Evolutionary conservation across 1,284 basidiomycete genomes (phyloP).

Genomic region (Ceratobasidium sp.): DNA sequence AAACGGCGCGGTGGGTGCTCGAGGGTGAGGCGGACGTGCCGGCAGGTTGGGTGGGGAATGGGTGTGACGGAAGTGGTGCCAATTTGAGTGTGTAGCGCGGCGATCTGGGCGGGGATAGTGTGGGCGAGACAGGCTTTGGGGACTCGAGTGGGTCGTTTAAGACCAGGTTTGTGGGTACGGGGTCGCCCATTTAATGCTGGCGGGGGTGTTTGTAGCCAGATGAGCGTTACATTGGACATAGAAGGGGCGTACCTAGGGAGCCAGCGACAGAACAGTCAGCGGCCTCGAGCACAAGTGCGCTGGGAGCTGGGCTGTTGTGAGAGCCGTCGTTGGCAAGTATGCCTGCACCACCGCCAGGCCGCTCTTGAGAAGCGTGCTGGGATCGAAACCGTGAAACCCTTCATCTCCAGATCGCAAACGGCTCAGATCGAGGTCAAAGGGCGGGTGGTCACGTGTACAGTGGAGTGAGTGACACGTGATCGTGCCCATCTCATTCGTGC

Average conservation of each 20-base stretch:
- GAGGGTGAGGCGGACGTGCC: slow-evolving; percentile 29
- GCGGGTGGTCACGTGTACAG: slow-evolving; percentile 6
- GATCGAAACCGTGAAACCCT: too few relatives aligned
- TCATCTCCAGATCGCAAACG: too few relatives aligned
- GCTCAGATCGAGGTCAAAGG: too few relatives aligned
- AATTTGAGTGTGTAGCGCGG: not conserved
- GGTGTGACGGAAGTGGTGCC: not conserved
- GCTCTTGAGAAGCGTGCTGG: not conserved
- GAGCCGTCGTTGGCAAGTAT: not conserved
- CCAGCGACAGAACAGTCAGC: not conserved
- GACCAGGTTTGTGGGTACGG: not conserved
- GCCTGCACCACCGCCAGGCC: too few relatives aligned
- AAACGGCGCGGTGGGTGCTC: slow-evolving; percentile 27
- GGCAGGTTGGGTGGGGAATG: not conserved
- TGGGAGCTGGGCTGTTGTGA: not conserved
- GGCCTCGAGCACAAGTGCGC: not conserved
- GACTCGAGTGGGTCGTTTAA: not conserved
- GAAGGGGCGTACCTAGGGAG: not conserved
- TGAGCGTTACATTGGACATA: not conserved
- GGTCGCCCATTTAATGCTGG: slow-evolving; percentile 4
- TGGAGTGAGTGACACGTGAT: too few relatives aligned
- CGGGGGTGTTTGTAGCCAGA: slow-evolving; percentile 16
- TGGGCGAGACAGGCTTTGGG: not conserved
- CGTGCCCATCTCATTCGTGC: too few relatives aligned
- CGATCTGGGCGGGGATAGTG: not conserved